Evolutionary conservation across 257 asterid genomes (phyloP).

Genomic region (Plectranthus barbatus): DNA sequence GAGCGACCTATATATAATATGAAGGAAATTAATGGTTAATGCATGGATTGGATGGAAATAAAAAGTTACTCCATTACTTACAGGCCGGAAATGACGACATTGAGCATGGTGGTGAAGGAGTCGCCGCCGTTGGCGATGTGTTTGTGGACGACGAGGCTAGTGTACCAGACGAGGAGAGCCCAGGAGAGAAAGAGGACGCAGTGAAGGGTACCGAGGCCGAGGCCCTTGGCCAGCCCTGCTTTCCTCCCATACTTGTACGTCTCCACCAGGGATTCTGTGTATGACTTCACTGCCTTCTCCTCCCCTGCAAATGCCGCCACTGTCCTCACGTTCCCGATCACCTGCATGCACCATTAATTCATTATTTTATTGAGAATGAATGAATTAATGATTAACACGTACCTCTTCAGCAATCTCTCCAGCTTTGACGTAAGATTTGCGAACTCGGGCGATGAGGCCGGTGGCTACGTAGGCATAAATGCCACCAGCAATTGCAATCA

Average conservation of each 20-base stretch:
- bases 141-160: slow-evolving; percentile 85
- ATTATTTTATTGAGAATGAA: no score
- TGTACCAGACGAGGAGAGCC: slow-evolving; percentile 95
- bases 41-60: no score
- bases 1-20: slow-evolving; percentile 54
- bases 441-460: slow-evolving; percentile 77
- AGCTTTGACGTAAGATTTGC: slow-evolving; percentile 81
- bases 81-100: slow-evolving; percentile 96
- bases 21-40: neutral
- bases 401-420: slow-evolving; percentile 99
- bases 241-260: slow-evolving; percentile 71
- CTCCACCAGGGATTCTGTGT: slow-evolving; percentile 47
- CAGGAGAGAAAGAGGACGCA: slow-evolving; percentile 91
- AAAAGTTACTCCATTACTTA: slow-evolving; percentile 29
- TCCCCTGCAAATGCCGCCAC: slow-evolving; percentile 96
- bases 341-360: slow-evolving; percentile 24
- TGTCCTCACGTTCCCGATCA: slow-evolving; percentile 81
- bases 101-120: slow-evolving; percentile 95
- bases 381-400: no score
- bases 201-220: slow-evolving; percentile 85
- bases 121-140: slow-evolving; percentile 89
- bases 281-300: slow-evolving; percentile 69
- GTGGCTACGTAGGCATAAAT: slow-evolving; percentile 76
- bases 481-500: slow-evolving; percentile 94
- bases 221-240: slow-evolving; percentile 94